phyloP scores from a whole-genome alignment of 345 rosid species.

The Anastatica hierochuntica region DNA sequence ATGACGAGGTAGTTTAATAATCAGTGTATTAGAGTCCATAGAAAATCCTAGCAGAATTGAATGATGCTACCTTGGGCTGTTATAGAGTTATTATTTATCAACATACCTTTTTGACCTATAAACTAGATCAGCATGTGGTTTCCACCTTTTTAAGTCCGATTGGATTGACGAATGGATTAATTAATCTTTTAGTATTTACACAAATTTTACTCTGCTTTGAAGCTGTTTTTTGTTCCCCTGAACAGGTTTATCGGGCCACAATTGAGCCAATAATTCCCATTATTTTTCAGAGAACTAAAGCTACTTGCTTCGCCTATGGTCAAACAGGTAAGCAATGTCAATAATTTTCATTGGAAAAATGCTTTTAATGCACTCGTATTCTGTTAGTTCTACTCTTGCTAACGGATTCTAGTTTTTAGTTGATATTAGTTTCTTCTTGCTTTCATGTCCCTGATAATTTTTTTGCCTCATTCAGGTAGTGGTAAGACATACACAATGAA shows the following conservation, averaged over 20 bases:
- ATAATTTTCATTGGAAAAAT: neutral
- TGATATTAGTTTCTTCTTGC: neutral
- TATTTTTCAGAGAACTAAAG: conserved; percentile 89
- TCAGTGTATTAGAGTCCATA: neutral
- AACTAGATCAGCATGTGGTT: too few relatives aligned
- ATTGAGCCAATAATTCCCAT: conserved; percentile 92
- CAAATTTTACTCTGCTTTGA: too few relatives aligned
- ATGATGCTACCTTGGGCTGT: too few relatives aligned
- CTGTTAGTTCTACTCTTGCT: neutral
- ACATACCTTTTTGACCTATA: too few relatives aligned
- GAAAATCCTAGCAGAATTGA: too few relatives aligned
- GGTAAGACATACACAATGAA: conserved; percentile 99
- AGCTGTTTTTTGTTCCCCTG: neutral
- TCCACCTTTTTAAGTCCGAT: too few relatives aligned
- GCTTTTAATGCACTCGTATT: neutral
- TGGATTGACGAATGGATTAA: too few relatives aligned
- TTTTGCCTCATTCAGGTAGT: conserved; percentile 55
- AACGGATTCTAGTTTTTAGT: neutral
- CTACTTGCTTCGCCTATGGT: conserved; percentile 99
- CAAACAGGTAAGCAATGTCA: conserved; percentile 64
- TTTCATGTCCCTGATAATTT: conserved; percentile 2
- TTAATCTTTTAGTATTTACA: too few relatives aligned
- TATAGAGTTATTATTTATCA: too few relatives aligned
- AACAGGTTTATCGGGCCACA: conserved; percentile 77
- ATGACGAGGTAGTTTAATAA: conserved; percentile 68